A percentile compares a stretch with the other conserved stretches of the same genome.
Conservation (phyloP, 2,329 filamentous ascomycete genomes). For the Kalaharituber pfeilii region DNA sequence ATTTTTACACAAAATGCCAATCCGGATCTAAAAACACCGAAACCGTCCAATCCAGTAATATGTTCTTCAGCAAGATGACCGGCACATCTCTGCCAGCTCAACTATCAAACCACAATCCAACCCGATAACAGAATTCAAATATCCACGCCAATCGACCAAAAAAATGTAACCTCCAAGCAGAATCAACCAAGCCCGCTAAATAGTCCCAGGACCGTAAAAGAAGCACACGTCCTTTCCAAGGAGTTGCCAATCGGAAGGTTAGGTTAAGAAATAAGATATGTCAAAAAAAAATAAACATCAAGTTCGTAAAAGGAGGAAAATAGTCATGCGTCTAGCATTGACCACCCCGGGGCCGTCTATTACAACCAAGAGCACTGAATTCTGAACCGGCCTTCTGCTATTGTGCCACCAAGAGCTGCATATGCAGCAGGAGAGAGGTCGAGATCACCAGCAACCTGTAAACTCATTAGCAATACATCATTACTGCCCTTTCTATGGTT, state of each 20-base stretch:
- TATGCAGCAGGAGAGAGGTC: slow-evolving; percentile 18
- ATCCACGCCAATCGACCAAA: neutral
- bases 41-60: neutral
- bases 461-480: neutral
- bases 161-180: neutral
- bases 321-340: neutral
- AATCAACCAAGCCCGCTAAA: neutral
- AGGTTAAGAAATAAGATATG: neutral
- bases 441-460: slow-evolving; percentile 5
- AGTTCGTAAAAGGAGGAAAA: neutral
- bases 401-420: slow-evolving; percentile 11
- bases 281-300: neutral
- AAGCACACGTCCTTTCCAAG: neutral
- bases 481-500: neutral
- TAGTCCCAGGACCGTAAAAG: neutral
- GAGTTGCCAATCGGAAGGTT: neutral
- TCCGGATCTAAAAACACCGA: neutral
- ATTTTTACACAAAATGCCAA: neutral
- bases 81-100: neutral
- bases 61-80: neutral
- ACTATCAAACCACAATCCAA: neutral
- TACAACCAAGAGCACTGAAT: slow-evolving; percentile 12
- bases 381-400: slow-evolving; percentile 10
- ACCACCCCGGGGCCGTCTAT: neutral
- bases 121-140: neutral